A percentile compares a stretch with the other conserved stretches of the same genome.
These are phyloP conservation scores for Suillus luteus DNA, from an alignment of 768 basidiomycete species.

Conservation along the genomic window DNA sequence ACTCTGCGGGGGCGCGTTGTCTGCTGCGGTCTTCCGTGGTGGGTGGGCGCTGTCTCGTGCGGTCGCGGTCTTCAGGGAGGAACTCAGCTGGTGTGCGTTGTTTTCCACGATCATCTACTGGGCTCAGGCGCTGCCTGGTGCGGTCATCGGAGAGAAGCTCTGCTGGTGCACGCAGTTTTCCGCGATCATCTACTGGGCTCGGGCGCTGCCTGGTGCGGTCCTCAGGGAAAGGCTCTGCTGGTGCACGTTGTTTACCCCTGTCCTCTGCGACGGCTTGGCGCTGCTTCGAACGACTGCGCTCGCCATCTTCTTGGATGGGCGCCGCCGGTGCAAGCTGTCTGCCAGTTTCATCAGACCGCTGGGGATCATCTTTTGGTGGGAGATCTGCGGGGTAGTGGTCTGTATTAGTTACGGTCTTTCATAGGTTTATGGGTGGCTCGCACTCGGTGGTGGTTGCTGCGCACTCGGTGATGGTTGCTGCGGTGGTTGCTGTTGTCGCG, in stretches of 20 bases:
- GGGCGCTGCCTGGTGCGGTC: neutral
- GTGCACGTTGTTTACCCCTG: slow-evolving; percentile 1
- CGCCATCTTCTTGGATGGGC: neutral
- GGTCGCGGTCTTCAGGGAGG: neutral
- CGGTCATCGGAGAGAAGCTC: neutral
- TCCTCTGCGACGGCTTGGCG: neutral
- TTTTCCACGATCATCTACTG: slow-evolving; percentile 1
- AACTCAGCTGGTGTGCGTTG: neutral
- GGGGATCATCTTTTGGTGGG: neutral
- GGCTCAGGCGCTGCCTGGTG: neutral
- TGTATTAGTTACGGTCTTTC: neutral
- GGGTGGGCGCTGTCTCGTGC: neutral
- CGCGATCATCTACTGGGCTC: neutral
- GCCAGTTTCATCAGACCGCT: neutral
- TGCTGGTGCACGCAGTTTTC: neutral
- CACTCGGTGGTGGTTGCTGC: neutral
- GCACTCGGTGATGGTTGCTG: neutral
- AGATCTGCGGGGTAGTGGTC: neutral
- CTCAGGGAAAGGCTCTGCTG: neutral
- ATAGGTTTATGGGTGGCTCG: neutral
- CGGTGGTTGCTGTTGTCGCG: neutral
- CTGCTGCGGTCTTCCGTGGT: neutral
- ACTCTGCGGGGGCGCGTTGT: neutral
- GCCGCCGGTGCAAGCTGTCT: neutral
- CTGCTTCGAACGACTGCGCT: neutral